Percentiles rank a stretch among this genome's conserved stretches.
These are phyloP conservation scores for Dryas alaskensis DNA, from an alignment of 306 rosid genomes.

Conservation along the genomic window DNA sequence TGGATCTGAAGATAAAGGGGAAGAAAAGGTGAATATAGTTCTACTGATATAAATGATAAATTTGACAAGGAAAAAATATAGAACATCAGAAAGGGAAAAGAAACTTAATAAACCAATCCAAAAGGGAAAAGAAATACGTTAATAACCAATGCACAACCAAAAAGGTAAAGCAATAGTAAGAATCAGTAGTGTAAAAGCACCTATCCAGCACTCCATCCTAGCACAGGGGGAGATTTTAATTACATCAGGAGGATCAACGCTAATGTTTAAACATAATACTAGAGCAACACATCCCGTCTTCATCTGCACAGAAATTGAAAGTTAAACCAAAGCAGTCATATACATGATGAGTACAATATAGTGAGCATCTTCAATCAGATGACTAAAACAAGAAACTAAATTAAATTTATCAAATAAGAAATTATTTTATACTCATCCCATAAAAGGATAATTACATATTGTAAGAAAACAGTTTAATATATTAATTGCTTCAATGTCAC, in stretches of 20 bases:
- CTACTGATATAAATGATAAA: neutral
- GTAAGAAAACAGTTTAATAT: neutral
- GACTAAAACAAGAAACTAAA: conserved; percentile 15
- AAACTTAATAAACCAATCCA: conserved; percentile 7
- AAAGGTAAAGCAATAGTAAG: conserved; percentile 15
- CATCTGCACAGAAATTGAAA: conserved; percentile 71
- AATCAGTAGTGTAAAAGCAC: conserved; percentile 49
- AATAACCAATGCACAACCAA: conserved; percentile 17
- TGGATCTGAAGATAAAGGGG: conserved; percentile 62
- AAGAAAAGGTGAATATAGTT: conserved; percentile 4
- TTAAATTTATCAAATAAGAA: neutral
- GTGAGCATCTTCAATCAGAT: conserved; percentile 23
- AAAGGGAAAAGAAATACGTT: neutral
- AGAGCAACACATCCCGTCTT: conserved; percentile 99
- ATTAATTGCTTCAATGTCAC: neutral
- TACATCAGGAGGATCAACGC: conserved; percentile 97
- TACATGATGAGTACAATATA: conserved; percentile 3
- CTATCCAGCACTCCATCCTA: conserved; percentile 99
- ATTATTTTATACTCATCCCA: neutral
- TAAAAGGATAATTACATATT: neutral
- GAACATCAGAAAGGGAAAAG: neutral
- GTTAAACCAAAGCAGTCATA: conserved; percentile 39
- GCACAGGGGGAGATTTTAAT: conserved; percentile 99
- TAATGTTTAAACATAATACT: conserved; percentile 92
- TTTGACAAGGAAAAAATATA: neutral